Percentiles rank a stretch among this genome's conserved stretches.
Conservation (phyloP, 1,284 basidiomycete genomes). For the Fistulinella cinereoalba region DNA sequence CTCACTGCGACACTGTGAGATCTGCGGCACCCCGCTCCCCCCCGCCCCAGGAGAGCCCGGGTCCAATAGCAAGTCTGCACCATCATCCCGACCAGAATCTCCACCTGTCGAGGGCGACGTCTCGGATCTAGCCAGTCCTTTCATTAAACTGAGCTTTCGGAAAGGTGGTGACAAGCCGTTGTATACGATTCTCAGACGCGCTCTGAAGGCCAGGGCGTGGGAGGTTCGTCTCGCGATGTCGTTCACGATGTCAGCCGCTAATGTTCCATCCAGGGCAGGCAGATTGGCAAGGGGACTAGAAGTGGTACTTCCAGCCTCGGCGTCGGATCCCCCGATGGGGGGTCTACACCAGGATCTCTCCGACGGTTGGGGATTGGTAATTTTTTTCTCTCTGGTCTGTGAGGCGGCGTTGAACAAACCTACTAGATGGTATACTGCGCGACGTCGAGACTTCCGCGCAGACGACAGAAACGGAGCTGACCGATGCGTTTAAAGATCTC, state of each 20-base stretch:
- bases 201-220: constrained; percentile 81
- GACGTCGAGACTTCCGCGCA: constrained; percentile 69
- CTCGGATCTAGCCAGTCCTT: constrained; percentile 36
- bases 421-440: constrained; percentile 74
- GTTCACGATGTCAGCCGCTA: constrained; percentile 2
- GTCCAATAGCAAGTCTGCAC: constrained; percentile 53
- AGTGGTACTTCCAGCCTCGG: constrained; percentile 27
- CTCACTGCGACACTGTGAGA: constrained; percentile 77
- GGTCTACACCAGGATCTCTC: constrained; percentile 11
- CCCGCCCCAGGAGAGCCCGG: constrained; percentile 26
- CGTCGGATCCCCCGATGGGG: constrained; percentile 14
- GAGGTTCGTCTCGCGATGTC: constrained; percentile 45
- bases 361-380: constrained; percentile 32
- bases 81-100: constrained; percentile 54
- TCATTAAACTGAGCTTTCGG: constrained; percentile 82
- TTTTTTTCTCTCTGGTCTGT: background rate
- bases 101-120: constrained; percentile 41
- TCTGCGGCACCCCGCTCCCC: constrained; percentile 74
- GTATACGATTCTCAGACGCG: constrained; percentile 77
- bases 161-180: constrained; percentile 87
- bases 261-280: constrained; percentile 21
- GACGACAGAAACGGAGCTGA: constrained; percentile 65
- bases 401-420: constrained; percentile 1
- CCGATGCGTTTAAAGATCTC: constrained; percentile 82
- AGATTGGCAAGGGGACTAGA: constrained; percentile 24